Conservation (phyloP, 805 yeast species). For the Sungouiella thailandica region DNA sequence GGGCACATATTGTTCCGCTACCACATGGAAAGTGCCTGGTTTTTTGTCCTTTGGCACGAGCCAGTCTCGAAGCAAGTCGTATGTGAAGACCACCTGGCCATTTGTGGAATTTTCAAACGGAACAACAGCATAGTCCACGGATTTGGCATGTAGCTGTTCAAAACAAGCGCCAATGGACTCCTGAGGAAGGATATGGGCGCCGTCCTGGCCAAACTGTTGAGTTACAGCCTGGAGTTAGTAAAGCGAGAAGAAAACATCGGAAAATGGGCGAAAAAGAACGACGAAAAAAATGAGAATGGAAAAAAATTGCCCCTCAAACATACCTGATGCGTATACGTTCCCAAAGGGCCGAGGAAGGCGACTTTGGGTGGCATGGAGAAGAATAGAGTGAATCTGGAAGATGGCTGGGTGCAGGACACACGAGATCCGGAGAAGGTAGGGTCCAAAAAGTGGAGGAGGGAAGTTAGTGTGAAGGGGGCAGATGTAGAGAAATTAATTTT, state of each 20-base stretch:
- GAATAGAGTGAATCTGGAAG: too few relatives aligned
- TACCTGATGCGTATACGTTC: constrained; percentile 91
- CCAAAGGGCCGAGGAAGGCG: constrained; percentile 83
- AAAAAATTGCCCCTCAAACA: constrained; percentile 8
- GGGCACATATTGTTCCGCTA: constrained; percentile 77
- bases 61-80: constrained; percentile 75
- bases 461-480: too few relatives aligned
- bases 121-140: constrained; percentile 67
- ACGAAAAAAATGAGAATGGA: too few relatives aligned
- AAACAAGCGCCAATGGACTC: constrained; percentile 59
- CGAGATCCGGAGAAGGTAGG: too few relatives aligned
- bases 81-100: constrained; percentile 85
- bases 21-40: constrained; percentile 41
- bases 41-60: constrained; percentile 24
- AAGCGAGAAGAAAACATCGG: too few relatives aligned
- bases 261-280: too few relatives aligned
- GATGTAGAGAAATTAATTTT: too few relatives aligned
- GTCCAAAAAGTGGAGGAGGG: too few relatives aligned
- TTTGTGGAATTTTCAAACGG: constrained; percentile 95
- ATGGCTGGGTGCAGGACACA: too few relatives aligned
- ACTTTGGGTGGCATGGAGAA: constrained; percentile 32
- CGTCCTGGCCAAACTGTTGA: constrained; percentile 45
- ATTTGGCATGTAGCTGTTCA: constrained; percentile 36
- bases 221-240: constrained; percentile 33
- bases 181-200: constrained; percentile 30